These are phyloP conservation scores for Crithidia bombi DNA, from an alignment of 208 protist genomes.

Conservation along the genomic window DNA sequence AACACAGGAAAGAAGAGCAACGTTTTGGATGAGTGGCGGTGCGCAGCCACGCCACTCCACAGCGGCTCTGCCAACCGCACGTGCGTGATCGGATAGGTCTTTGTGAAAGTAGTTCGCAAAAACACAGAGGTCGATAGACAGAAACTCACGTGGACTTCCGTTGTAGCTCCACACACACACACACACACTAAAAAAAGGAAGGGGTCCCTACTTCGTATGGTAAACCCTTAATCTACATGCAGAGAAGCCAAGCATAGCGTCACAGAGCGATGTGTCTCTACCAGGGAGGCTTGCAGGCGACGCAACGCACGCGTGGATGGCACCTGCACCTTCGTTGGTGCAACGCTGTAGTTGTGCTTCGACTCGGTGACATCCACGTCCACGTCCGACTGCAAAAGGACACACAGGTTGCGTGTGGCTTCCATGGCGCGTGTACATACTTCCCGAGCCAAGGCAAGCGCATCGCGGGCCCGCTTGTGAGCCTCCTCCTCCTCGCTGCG, in stretches of 20 bases:
- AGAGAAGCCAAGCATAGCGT: constrained; percentile 18
- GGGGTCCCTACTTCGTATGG: background rate
- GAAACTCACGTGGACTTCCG: too few species aligned
- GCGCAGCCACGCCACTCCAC: too few species aligned
- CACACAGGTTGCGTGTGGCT: constrained; percentile 20
- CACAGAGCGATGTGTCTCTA: constrained; percentile 15
- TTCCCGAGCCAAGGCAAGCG: constrained; percentile 6
- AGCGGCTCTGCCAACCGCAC: too few species aligned
- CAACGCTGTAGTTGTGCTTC: constrained; percentile 2
- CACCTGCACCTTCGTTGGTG: constrained; percentile 10
- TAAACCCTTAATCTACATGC: background rate
- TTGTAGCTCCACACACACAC: too few species aligned
- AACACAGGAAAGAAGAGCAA: too few species aligned
- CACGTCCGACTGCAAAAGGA: constrained; percentile 22
- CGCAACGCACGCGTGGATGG: constrained; percentile 35
- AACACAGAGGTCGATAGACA: too few species aligned
- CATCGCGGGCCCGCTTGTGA: constrained; percentile 11
- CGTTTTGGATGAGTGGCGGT: too few species aligned
- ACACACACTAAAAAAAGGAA: too few species aligned
- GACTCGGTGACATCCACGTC: constrained; percentile 4
- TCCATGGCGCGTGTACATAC: constrained; percentile 4
- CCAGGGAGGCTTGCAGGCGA: constrained; percentile 30
- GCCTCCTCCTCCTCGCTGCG: constrained; percentile 3
- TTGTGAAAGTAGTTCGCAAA: too few species aligned
- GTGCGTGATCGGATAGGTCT: too few species aligned